Percentiles rank a stretch among this genome's conserved stretches.
phyloP scores from a whole-genome alignment of 306 rosid genomes.

The Datisca glomerata region DNA sequence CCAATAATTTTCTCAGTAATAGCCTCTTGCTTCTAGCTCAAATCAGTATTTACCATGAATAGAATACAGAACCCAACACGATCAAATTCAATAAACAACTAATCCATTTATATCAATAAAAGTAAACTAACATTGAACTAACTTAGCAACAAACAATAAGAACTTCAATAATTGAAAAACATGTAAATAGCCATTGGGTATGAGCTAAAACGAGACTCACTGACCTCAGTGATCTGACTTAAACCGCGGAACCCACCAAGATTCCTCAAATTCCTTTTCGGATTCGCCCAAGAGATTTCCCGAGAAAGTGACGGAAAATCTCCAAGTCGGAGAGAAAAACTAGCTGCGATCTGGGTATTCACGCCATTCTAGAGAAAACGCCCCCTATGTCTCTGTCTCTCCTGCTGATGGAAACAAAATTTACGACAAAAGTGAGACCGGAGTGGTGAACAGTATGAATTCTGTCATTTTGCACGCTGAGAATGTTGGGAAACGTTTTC shows the following conservation, averaged over 20 bases:
- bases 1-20: too few relatives aligned
- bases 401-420: too few relatives aligned
- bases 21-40: too few relatives aligned
- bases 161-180: too few relatives aligned
- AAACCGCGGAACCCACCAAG: too few relatives aligned
- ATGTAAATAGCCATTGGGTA: too few relatives aligned
- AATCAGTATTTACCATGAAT: too few relatives aligned
- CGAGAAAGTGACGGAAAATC: conserved; percentile 22
- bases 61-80: not conserved
- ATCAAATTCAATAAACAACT: not conserved
- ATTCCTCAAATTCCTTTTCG: conserved; percentile 9
- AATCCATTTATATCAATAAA: conserved; percentile 1
- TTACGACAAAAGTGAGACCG: too few relatives aligned
- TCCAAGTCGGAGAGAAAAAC: conserved; percentile 2
- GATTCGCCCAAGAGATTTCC: conserved; percentile 3
- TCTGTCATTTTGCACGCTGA: too few relatives aligned
- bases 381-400: too few relatives aligned
- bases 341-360: conserved; percentile 7
- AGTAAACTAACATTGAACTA: not conserved
- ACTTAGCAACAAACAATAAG: conserved; percentile 17
- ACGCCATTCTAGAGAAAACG: conserved; percentile 8
- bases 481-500: too few relatives aligned
- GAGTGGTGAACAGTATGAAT: too few relatives aligned
- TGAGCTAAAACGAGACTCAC: conserved; percentile 2
- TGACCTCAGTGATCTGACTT: conserved; percentile 13